These are phyloP conservation scores for Tulasnella sp. DNA, from an alignment of 768 basidiomycete genomes.

Conservation along the genomic window DNA sequence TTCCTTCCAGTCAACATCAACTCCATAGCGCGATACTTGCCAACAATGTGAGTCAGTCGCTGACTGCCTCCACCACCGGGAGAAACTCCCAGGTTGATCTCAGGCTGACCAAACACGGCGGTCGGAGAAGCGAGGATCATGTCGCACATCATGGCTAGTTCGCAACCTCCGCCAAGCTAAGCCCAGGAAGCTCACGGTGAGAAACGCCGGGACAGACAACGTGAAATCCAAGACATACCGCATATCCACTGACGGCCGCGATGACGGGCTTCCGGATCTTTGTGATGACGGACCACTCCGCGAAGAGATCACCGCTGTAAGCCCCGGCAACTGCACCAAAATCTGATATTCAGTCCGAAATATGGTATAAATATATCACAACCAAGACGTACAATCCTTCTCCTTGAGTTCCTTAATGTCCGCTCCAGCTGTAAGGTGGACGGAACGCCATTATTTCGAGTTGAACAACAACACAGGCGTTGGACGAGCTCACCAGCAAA, in stretches of 20 bases:
- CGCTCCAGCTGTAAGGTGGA: conserved; percentile 33
- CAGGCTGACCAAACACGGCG: conserved; percentile 43
- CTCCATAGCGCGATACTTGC: conserved; percentile 48
- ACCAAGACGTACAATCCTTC: conserved; percentile 38
- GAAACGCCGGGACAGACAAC: not conserved
- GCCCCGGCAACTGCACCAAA: conserved; percentile 46
- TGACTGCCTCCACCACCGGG: conserved; percentile 43
- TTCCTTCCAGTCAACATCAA: conserved; percentile 46
- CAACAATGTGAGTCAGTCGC: conserved; percentile 38
- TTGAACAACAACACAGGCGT: not conserved
- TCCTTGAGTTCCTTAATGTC: conserved; percentile 44
- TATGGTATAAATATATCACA: not conserved
- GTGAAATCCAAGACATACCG: conserved; percentile 30
- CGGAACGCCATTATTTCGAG: not conserved
- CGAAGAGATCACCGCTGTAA: conserved; percentile 77
- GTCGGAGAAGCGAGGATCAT: conserved; percentile 38
- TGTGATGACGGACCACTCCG: conserved; percentile 52
- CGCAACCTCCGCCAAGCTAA: conserved; percentile 45
- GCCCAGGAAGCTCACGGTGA: not conserved
- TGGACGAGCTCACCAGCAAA: conserved; percentile 34
- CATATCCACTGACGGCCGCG: conserved; percentile 42
- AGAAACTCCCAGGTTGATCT: conserved; percentile 43
- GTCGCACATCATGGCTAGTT: conserved; percentile 44
- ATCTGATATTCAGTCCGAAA: not conserved
- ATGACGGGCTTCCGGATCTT: conserved; percentile 41